Evolutionary conservation across 805 yeast species (phyloP).

Genomic region (Candida awuae): DNA sequence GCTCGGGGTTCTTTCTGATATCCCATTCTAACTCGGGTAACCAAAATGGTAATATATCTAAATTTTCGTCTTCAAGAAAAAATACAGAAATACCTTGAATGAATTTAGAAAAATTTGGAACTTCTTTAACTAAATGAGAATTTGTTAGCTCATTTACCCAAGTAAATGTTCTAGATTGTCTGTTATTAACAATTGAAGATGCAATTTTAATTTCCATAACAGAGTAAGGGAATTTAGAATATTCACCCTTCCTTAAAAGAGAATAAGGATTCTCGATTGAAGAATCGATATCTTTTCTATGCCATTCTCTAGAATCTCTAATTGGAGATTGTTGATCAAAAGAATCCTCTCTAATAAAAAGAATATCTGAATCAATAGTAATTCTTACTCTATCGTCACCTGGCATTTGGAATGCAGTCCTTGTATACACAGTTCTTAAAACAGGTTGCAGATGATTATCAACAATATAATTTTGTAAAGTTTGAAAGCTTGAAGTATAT

Average conservation of each 20-base stretch:
- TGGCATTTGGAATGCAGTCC: slow-evolving; percentile 97
- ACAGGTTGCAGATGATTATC: slow-evolving; percentile 73
- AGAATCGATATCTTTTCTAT: slow-evolving; percentile 83
- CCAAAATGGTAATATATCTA: slow-evolving; percentile 93
- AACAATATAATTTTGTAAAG: slow-evolving; percentile 53
- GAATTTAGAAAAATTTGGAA: slow-evolving; percentile 88
- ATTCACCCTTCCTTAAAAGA: slow-evolving; percentile 80
- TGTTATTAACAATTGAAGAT: slow-evolving; percentile 39
- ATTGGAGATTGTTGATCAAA: slow-evolving; percentile 81
- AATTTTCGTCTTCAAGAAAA: slow-evolving; percentile 81
- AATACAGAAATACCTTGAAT: slow-evolving; percentile 87
- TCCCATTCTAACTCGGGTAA: slow-evolving; percentile 79
- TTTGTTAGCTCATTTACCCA: slow-evolving; percentile 87
- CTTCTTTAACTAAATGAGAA: slow-evolving; percentile 82
- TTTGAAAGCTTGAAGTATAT: slow-evolving; percentile 46
- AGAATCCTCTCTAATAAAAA: slow-evolving; percentile 84
- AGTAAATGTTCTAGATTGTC: slow-evolving; percentile 37
- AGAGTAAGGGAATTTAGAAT: slow-evolving; percentile 70
- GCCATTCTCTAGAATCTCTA: slow-evolving; percentile 87
- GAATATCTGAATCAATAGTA: slow-evolving; percentile 80
- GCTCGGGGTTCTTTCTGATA: slow-evolving; percentile 69
- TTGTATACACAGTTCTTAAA: slow-evolving; percentile 74
- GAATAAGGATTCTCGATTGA: slow-evolving; percentile 60
- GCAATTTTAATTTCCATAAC: slow-evolving; percentile 74
- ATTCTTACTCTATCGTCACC: slow-evolving; percentile 92